Base-by-base conservation (phyloP, 148 eudicot genomes). In the Vaccinium macrocarpon region DNA sequence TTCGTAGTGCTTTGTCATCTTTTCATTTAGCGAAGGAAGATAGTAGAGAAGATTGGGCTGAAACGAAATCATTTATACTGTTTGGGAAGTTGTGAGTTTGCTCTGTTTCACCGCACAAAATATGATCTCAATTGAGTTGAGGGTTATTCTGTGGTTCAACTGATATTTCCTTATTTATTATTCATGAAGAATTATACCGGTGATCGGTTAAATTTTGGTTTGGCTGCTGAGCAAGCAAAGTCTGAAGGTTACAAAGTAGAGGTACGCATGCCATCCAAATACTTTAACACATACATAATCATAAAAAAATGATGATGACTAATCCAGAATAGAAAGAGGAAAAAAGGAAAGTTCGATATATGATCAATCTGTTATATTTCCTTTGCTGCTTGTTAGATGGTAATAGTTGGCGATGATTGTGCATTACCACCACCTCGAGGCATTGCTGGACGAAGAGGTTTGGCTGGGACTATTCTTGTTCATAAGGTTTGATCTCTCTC, bases 191-290 rank as follows among this genome's bases (percentile, higher is more conserved):
- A 97, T 82, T 97, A 97, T 86, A 97, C 98, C 48, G 99, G 98
- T 80, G 99, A 97, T 87, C 91, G 98, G 50, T 86, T 97, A 71
- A 97, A 97, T 91, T 97, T 97, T 88, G 99, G 99, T 82, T 88
- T 97, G 91, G 99, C 99, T 83, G 97, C 95, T 83, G 98, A 97
- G 93, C 93, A 93, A 92, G 98, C 98, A 76, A 96, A 96, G 89
- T 91, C 97, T 77, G 99, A 96, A 92, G 99, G 98, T 68, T 96
- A 92, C 82, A 89, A 92, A 85, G 92, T 96, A n/a, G 99, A 96
- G 99, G 99, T 94, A 91, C 76, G 51, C 59, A 42, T 35, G 27
- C 25, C 35, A 59, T 18, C n/a, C 3, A 14, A 8, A 18, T 77
- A 10, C 19, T 76, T 6, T 27, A 51, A 14, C 42, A 51, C 9